Base-by-base conservation (phyloP, 2,329 filamentous ascomycete species). In the Chaetomium strumarium region DNA sequence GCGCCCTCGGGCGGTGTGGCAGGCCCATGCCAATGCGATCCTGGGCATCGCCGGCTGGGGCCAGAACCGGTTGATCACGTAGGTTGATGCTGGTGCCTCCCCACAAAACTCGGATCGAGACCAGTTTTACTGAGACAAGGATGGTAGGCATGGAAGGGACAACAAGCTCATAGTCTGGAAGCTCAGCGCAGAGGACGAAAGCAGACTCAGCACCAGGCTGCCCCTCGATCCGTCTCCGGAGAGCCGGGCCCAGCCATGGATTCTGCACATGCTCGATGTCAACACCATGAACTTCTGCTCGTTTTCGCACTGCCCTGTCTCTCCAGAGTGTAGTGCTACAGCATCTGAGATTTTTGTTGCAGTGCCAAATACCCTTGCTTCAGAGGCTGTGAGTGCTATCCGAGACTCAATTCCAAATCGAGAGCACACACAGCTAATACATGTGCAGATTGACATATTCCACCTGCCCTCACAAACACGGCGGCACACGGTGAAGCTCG, bases 231-330 rank as follows among this genome's bases (percentile, higher is more conserved):
- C 72, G 43, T 72, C 66, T 1, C 68, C 67, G 29, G 70, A 68
- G 42, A 68, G 67, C 46, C 78, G 72, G 58, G 79, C 77, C 16
- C 78, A 84, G 62, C 93, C 93, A 30, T 95, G 89, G 90, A 73
- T 96, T n/a, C 69, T 96, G 19, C 81, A 96, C 68, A 79, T 88
- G 4, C 72, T 99, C 5, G 77, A 87, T 5, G 90, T 97, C 40
- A 96, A 96, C 64, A 90, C 92, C 1, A 80, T 97, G 72, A 99
- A 97, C 66, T 99, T 97, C 67, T 99, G 93, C 66, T 79, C 86
- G 1, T 96, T 96, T 67, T 78, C 86, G 2, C 76, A 78, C 56
- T 85, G 84, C 64, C 55, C 54, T 36, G 46, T 59, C 29, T 56
- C 17, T 46, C 46, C 50, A 16, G 49, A 55, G 30, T 56, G 36